phyloP scores from a whole-genome alignment of 2,329 filamentous ascomycete species.

The Zasmidium angulare region DNA sequence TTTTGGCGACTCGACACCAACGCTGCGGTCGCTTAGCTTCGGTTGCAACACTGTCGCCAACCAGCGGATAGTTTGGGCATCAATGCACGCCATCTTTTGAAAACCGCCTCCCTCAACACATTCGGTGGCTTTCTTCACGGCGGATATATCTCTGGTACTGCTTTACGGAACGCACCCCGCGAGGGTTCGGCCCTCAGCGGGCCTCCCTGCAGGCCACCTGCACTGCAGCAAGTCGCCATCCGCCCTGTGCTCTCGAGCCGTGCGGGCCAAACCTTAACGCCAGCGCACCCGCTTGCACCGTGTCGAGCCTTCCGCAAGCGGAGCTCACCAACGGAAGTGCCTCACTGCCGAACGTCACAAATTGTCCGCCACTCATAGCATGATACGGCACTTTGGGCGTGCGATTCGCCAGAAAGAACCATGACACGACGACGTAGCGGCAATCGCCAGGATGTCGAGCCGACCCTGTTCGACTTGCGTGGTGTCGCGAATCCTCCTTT shows the following conservation, averaged over 20 bases:
- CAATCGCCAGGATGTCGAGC: conserved; percentile 6
- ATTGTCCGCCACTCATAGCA: conserved; percentile 20
- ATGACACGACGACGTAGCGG: conserved; percentile 4
- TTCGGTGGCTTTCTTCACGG: not conserved
- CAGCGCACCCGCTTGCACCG: conserved; percentile 7
- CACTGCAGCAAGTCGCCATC: not conserved
- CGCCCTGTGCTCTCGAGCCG: conserved; percentile 8
- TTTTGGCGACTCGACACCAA: not conserved
- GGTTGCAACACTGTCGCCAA: conserved; percentile 1
- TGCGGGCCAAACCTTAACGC: conserved; percentile 27
- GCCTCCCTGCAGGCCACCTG: not conserved
- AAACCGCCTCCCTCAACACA: not conserved
- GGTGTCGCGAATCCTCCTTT: conserved; percentile 8
- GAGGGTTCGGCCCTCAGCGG: conserved; percentile 21
- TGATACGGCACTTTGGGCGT: conserved; percentile 7
- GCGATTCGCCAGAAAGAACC: conserved; percentile 15
- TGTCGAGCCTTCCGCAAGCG: conserved; percentile 11
- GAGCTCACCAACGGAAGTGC: conserved; percentile 7
- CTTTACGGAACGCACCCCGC: conserved; percentile 6
- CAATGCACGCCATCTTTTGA: not conserved
- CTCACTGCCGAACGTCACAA: conserved; percentile 16
- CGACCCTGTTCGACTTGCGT: conserved; percentile 8
- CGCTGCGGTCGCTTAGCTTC: conserved; percentile 2
- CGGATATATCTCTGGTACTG: conserved; percentile 5
- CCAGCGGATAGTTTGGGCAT: conserved; percentile 5